Base-by-base conservation (phyloP, 495 filamentous ascomycete species). In the Penicillium egyptiacum region DNA sequence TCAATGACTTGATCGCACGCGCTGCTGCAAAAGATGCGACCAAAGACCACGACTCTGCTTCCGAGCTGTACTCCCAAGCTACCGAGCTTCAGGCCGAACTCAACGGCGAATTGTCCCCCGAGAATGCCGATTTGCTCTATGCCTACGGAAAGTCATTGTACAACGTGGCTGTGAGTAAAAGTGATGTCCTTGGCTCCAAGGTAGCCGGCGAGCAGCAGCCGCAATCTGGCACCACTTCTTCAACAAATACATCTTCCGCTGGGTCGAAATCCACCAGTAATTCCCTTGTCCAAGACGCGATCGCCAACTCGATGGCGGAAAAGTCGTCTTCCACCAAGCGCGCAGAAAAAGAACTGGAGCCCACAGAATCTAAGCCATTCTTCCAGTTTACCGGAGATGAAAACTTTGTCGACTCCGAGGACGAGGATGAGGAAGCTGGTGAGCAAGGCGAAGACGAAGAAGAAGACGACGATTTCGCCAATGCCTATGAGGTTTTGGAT, bases 331-430 rank as follows among this genome's bases (percentile, higher is more conserved):
- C 71, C 17, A 71, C 67, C 5, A 68, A 74, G 26, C 70, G 68
- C 35, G 69, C 75, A 52, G 47, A 61, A 71, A 30, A 69, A 73
- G 12, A 72, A 71, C 16, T 72, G 70, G 56, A 68, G 62, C 11
- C 65, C 41, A 44, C 69, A 67, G 40, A 82, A 77, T 60, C 66
- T 57, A 93, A 91, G 70, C 82, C 90, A 1, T 83, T 88, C 49
- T 97, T 98, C 70, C 89, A 94, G 58, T 96, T 98, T 63, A 89
- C 86, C 1, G 95, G 95, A 42, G 94, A 97, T 61, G 93, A 96
- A 70, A 92, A 95, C 65, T 96, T 88, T 73, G 90, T 90, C 35
- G 83, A 85, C 47, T 82, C 80, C 2, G 88, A 91, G 46, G 87
- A 86, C 1, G 91, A 92, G 26, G 88, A 86, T 28, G 83, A 78